Evolutionary conservation across 805 yeast genomes (phyloP).

Genomic region (Clavispora asparagi): DNA sequence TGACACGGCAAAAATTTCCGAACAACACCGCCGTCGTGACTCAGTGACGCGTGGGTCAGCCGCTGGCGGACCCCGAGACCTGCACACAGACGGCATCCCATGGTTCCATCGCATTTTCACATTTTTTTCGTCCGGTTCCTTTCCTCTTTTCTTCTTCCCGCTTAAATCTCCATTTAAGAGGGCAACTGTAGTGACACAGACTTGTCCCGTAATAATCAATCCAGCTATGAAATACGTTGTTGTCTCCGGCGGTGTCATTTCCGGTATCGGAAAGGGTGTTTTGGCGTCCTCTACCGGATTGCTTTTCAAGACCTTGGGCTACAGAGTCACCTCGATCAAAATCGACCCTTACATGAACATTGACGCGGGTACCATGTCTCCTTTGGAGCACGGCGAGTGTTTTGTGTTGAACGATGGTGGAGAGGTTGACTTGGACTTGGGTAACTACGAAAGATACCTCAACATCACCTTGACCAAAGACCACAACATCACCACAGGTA

Average conservation of each 20-base stretch:
- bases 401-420: conserved; percentile 98
- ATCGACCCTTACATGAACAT: conserved; percentile 99
- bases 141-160: conserved; percentile 36
- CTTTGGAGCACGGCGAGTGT: conserved; percentile 98
- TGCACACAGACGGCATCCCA: background rate
- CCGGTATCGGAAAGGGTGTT: conserved; percentile 99
- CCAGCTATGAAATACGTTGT: conserved; percentile 93
- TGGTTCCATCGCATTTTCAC: background rate
- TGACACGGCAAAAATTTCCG: no score
- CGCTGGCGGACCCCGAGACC: no score
- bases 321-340: conserved; percentile 93
- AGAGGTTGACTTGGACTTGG: conserved; percentile 95
- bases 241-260: conserved; percentile 98
- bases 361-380: conserved; percentile 99
- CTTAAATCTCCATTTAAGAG: conserved; percentile 40
- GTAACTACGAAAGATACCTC: conserved; percentile 95
- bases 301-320: conserved; percentile 86
- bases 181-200: conserved; percentile 23
- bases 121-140: background rate
- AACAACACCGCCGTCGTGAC: no score
- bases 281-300: conserved; percentile 96
- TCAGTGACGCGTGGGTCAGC: no score
- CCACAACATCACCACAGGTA: conserved; percentile 98
- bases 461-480: conserved; percentile 88
- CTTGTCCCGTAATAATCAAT: background rate